phyloP scores from a whole-genome alignment of 2,329 filamentous ascomycete genomes.

The Apiospora koreana region DNA sequence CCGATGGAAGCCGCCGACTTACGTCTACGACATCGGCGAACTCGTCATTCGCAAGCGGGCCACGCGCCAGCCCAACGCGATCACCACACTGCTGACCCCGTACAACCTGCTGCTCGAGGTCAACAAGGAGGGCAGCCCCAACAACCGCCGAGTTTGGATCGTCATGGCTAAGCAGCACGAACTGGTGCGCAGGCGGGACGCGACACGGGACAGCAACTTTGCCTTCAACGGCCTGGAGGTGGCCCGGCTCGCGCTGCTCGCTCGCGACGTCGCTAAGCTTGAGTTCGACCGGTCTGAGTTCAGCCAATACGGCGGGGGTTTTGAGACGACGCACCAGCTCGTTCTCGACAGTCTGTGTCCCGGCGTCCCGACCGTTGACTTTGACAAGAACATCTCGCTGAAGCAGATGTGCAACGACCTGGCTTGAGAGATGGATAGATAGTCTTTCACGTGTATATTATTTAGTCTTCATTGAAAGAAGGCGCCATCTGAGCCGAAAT shows the following conservation, averaged over 20 bases:
- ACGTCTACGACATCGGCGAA: constrained; percentile 1
- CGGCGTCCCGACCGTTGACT: neutral
- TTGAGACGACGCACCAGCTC: neutral
- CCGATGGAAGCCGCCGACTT: neutral
- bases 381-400: neutral
- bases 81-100: neutral
- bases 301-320: neutral
- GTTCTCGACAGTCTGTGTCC: neutral
- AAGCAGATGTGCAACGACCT: neutral
- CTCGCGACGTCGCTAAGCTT: neutral
- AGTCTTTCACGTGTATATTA: neutral
- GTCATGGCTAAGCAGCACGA: neutral
- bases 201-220: neutral
- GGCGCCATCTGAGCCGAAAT: neutral
- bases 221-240: neutral
- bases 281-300: neutral
- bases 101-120: neutral
- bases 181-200: too few species aligned
- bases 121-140: neutral
- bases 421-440: neutral
- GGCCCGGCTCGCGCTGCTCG: neutral
- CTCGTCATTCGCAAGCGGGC: neutral
- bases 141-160: neutral
- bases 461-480: neutral
- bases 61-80: neutral